These are phyloP conservation scores for Diplotaxis tenuifolia DNA, from an alignment of 345 rosid genomes.

Conservation along the genomic window DNA sequence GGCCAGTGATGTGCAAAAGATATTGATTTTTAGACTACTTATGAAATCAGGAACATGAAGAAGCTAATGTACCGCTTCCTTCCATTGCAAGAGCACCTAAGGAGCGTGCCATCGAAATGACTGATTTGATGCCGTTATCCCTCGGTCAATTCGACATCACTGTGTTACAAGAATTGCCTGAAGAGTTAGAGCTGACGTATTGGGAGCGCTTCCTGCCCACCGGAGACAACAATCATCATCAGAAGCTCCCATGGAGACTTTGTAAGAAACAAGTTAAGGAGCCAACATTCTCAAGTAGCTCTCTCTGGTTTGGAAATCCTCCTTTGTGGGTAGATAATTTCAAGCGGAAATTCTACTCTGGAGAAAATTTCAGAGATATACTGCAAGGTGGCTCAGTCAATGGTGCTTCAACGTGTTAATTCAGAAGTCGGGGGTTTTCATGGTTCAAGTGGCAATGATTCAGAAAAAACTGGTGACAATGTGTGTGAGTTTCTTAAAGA, in stretches of 20 bases:
- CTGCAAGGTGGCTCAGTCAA: constrained; percentile 45
- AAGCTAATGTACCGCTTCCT: constrained; percentile 1
- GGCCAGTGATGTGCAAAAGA: not conserved
- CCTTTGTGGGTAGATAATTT: constrained; percentile 72
- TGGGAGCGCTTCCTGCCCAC: constrained; percentile 62
- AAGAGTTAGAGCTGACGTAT: constrained; percentile 64
- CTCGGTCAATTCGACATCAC: constrained; percentile 74
- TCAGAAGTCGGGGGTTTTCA: constrained; percentile 36
- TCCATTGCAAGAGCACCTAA: constrained; percentile 29
- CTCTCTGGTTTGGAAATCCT: constrained; percentile 75
- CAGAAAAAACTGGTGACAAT: constrained; percentile 46
- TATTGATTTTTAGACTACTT: not conserved
- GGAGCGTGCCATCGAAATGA: too few relatives aligned
- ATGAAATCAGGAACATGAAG: constrained; percentile 24
- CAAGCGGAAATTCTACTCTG: constrained; percentile 48
- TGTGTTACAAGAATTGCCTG: constrained; percentile 80
- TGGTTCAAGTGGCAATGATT: constrained; percentile 40
- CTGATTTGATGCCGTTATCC: constrained; percentile 69
- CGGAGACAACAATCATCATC: constrained; percentile 42
- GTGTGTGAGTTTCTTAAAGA: constrained; percentile 62
- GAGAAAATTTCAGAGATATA: constrained; percentile 55
- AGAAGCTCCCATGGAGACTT: constrained; percentile 35
- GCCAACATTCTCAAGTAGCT: constrained; percentile 11
- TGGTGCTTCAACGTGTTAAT: constrained; percentile 47
- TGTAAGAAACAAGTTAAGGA: constrained; percentile 37